Evolutionary conservation across 371 early-diverging fungal species (phyloP).

Genomic region (Apophysomyces ossiformis): DNA sequence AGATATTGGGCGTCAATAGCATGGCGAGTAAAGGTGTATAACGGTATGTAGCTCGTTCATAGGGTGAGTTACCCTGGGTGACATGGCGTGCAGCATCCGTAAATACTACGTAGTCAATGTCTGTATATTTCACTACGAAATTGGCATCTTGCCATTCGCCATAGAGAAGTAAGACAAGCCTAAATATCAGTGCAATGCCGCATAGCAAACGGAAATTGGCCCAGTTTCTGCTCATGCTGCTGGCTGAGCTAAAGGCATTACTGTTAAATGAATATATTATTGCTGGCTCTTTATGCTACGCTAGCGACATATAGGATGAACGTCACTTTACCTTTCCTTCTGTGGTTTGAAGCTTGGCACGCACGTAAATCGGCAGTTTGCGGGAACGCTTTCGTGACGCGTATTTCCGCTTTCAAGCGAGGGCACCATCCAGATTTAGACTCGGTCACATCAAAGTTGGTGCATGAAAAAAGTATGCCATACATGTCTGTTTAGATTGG

Average conservation of each 20-base stretch:
- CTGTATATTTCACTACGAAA: constrained; percentile 92
- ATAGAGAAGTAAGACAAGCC: constrained; percentile 71
- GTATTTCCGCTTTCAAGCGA: background rate
- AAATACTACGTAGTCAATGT: constrained; percentile 96
- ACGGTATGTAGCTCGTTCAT: constrained; percentile 90
- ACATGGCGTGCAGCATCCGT: constrained; percentile 91
- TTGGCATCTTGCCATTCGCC: constrained; percentile 87
- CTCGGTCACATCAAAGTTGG: too few relatives aligned
- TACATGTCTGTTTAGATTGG: too few relatives aligned
- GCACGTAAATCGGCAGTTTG: background rate
- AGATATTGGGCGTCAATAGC: constrained; percentile 82
- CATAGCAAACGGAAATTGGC: constrained; percentile 25
- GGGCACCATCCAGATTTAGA: too few relatives aligned
- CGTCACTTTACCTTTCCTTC: background rate
- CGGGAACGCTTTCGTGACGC: background rate
- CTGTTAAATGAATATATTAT: constrained; percentile 1
- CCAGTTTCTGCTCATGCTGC: constrained; percentile 7
- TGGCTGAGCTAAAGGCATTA: constrained; percentile 9
- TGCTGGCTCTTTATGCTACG: constrained; percentile 2
- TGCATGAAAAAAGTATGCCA: too few relatives aligned
- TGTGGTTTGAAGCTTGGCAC: too few relatives aligned
- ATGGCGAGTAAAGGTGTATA: constrained; percentile 95
- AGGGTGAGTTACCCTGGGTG: constrained; percentile 78
- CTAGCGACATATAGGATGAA: background rate
- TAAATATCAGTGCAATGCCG: constrained; percentile 55